Conservation (phyloP, 75 land plant genomes). For the Pinus albicaulis region DNA sequence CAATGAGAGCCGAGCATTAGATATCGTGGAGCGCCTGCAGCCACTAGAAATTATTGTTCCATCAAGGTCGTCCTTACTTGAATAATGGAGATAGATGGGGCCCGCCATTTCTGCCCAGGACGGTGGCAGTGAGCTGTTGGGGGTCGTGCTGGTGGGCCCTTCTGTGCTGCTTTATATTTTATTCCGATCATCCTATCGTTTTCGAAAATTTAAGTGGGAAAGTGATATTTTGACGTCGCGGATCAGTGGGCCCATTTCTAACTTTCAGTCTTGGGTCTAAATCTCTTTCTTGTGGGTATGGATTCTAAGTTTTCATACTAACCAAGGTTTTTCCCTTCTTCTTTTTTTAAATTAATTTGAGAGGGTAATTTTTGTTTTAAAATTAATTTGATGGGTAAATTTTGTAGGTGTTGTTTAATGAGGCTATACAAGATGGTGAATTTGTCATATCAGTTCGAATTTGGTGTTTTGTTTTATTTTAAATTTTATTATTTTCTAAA, state of each 20-base stretch:
- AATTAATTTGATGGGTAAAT: too few species aligned
- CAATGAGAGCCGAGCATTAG: neutral
- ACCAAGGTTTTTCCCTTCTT: too few species aligned
- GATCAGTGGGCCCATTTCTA: neutral
- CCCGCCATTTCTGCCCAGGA: neutral
- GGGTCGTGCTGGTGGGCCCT: neutral
- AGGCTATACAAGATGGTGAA: too few species aligned
- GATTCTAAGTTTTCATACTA: too few species aligned
- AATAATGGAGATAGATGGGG: neutral
- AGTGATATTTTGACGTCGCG: neutral
- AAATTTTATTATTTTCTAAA: too few species aligned
- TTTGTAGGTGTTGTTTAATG: too few species aligned
- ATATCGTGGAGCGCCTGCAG: constrained; percentile 7
- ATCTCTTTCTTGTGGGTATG: too few species aligned
- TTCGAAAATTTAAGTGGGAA: constrained; percentile 2
- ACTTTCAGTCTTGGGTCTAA: too few species aligned
- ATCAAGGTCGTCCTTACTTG: neutral
- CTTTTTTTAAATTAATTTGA: too few species aligned
- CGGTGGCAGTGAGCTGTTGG: constrained; percentile 1
- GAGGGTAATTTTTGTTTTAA: too few species aligned
- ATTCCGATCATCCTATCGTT: neutral
- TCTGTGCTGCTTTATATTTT: neutral
- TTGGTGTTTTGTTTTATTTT: too few species aligned
- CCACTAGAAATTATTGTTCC: neutral
- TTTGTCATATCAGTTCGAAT: too few species aligned